Evolutionary conservation across 257 asterid genomes (phyloP).

Genomic region (Dorcoceras hygrometricum): DNA sequence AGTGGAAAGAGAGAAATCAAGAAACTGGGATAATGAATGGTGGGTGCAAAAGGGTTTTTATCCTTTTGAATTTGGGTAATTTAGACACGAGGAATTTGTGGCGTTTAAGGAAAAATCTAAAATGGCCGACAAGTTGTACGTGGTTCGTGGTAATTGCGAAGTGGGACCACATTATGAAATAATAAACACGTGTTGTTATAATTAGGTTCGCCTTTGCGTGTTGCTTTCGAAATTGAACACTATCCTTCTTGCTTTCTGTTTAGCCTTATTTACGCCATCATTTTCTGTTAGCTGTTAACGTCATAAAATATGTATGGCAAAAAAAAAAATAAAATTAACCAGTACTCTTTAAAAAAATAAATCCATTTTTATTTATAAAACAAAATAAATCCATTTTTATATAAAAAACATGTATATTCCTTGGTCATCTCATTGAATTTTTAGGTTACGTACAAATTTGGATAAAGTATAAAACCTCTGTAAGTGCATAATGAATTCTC

Average conservation of each 20-base stretch:
- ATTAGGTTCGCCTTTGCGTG: not conserved
- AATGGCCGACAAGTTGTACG: slow-evolving; percentile 7
- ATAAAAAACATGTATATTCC: too few species aligned
- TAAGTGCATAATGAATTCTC: too few species aligned
- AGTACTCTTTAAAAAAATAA: too few species aligned
- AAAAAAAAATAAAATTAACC: too few species aligned
- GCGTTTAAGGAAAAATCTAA: not conserved
- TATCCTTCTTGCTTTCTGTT: too few species aligned
- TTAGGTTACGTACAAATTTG: too few species aligned
- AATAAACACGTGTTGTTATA: not conserved
- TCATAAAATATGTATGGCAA: too few species aligned
- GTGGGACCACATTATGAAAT: not conserved
- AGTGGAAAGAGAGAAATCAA: too few species aligned
- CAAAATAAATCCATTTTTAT: too few species aligned
- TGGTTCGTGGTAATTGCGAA: not conserved
- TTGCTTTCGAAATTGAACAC: not conserved
- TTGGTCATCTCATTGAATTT: too few species aligned
- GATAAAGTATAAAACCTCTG: too few species aligned
- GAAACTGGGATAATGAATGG: not conserved
- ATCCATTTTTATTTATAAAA: too few species aligned
- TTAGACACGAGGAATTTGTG: slow-evolving; percentile 2
- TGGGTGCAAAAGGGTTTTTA: not conserved
- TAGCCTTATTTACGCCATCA: not conserved
- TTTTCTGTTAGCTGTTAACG: not conserved
- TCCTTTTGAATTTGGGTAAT: not conserved